These are phyloP conservation scores for Linum lewisii DNA, from an alignment of 345 rosid genomes.

Conservation along the genomic window DNA sequence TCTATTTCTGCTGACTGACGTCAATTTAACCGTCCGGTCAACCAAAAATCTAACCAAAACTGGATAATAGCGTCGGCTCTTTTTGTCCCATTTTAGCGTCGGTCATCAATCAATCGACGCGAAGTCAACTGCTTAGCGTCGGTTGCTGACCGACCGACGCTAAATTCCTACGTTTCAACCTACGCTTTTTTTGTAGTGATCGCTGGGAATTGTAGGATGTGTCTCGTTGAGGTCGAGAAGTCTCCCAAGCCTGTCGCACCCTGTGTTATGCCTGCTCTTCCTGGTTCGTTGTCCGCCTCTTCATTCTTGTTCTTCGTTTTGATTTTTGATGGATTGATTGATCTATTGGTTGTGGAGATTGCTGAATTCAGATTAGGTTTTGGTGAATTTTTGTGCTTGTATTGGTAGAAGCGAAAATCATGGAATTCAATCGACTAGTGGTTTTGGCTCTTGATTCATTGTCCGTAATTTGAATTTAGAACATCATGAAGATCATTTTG, in stretches of 20 bases:
- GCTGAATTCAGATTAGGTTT: not conserved
- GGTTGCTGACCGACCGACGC: too few species aligned
- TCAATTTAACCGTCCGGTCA: too few species aligned
- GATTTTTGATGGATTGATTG: conserved; percentile 4
- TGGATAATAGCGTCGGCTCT: too few species aligned
- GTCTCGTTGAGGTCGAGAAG: conserved; percentile 98
- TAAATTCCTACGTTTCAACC: too few species aligned
- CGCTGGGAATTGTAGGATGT: conserved; percentile 98
- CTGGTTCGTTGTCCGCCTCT: conserved; percentile 37
- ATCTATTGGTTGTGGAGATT: not conserved
- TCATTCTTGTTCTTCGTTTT: not conserved
- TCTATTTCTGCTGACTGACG: too few species aligned
- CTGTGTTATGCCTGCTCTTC: conserved; percentile 99
- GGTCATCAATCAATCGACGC: too few species aligned
- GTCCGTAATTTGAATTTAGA: not conserved
- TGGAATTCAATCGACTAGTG: not conserved
- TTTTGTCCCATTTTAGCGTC: too few species aligned
- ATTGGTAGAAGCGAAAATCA: not conserved
- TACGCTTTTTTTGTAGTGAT: too few species aligned
- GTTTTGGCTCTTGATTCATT: too few species aligned
- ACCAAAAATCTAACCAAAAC: too few species aligned
- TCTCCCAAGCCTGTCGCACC: conserved; percentile 99
- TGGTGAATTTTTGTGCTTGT: not conserved
- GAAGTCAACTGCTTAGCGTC: too few species aligned
- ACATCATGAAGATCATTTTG: not conserved